Conservation (phyloP, 306 rosid genomes). For the Senna tora region DNA sequence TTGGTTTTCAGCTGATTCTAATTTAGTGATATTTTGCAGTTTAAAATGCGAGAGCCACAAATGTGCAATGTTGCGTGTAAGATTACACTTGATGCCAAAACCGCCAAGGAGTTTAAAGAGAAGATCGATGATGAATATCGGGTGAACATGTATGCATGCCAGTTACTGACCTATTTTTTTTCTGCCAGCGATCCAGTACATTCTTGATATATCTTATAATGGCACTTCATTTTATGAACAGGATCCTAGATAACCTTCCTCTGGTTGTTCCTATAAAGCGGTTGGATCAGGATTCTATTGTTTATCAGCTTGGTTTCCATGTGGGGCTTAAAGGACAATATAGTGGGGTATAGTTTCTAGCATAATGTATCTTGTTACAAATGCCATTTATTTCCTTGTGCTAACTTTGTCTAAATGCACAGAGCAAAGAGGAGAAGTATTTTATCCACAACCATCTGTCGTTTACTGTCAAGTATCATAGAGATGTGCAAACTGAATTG, state of each 20-base stretch:
- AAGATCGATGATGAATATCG: slow-evolving; percentile 95
- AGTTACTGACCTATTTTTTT: neutral
- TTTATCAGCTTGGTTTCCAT: slow-evolving; percentile 88
- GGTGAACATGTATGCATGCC: slow-evolving; percentile 81
- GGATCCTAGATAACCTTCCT: slow-evolving; percentile 98
- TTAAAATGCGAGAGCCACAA: slow-evolving; percentile 93
- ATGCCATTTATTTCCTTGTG: slow-evolving; percentile 33
- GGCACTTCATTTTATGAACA: slow-evolving; percentile 37
- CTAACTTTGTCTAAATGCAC: slow-evolving; percentile 46
- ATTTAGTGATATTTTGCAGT: slow-evolving; percentile 53
- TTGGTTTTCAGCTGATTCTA: slow-evolving; percentile 34
- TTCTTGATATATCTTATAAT: slow-evolving; percentile 27
- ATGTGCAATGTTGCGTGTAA: slow-evolving; percentile 78
- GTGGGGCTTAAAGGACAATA: slow-evolving; percentile 91
- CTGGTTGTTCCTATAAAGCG: slow-evolving; percentile 83
- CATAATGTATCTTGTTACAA: slow-evolving; percentile 31
- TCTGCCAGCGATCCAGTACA: neutral
- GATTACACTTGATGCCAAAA: slow-evolving; percentile 67
- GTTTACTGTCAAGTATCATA: slow-evolving; percentile 84
- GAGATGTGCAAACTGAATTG: slow-evolving; percentile 72
- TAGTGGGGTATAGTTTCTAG: slow-evolving; percentile 64
- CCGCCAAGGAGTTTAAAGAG: slow-evolving; percentile 83
- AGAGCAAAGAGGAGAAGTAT: slow-evolving; percentile 87
- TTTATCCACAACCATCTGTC: slow-evolving; percentile 92
- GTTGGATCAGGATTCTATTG: slow-evolving; percentile 71